Evolutionary conservation across 306 rosid species (phyloP).

Genomic region (Malus orientalis): DNA sequence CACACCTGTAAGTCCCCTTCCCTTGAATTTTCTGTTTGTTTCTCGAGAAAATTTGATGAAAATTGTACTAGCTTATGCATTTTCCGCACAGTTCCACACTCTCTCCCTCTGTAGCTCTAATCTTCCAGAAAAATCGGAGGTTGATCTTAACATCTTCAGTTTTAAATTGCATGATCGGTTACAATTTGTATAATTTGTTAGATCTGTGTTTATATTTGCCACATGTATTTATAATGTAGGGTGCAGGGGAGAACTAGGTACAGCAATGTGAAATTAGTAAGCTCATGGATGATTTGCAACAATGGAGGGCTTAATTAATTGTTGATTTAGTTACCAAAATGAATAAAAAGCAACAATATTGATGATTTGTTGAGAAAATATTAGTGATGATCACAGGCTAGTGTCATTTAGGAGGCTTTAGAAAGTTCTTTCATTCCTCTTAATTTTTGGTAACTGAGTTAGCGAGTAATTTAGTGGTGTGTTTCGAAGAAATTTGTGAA

Average conservation of each 20-base stretch:
- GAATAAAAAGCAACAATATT: no score
- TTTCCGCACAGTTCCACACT: neutral
- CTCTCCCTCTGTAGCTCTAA: neutral
- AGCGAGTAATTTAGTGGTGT: neutral
- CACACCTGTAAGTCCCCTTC: constrained; percentile 12
- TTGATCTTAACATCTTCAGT: neutral
- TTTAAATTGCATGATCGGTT: neutral
- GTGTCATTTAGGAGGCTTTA: neutral
- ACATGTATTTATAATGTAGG: neutral
- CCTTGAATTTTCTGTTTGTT: constrained; percentile 10
- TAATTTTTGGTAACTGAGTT: neutral
- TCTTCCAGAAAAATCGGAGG: neutral
- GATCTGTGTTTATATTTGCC: constrained; percentile 1
- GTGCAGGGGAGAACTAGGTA: neutral
- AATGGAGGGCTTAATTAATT: neutral
- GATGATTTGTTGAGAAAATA: no score
- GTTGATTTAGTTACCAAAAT: neutral
- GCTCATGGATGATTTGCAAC: no score
- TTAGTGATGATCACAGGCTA: neutral
- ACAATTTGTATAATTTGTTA: neutral
- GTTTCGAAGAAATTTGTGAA: neutral
- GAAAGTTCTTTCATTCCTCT: no score
- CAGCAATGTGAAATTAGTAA: neutral
- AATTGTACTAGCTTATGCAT: neutral
- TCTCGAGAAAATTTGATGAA: constrained; percentile 1